phyloP scores from a whole-genome alignment of 768 basidiomycete genomes.

The Suillus brevipes region DNA sequence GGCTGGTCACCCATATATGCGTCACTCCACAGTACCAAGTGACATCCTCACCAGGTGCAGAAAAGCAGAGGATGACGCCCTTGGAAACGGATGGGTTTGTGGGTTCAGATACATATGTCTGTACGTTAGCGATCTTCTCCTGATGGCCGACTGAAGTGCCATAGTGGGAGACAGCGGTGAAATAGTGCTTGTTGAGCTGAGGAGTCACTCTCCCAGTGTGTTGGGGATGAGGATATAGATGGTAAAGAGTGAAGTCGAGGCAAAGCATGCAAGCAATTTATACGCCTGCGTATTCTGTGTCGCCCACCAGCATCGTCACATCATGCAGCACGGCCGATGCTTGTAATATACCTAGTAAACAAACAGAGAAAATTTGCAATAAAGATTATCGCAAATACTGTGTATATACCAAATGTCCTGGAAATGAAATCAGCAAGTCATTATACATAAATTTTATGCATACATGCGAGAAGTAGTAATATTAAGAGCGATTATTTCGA shows the following conservation, averaged over 20 bases:
- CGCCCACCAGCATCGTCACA: neutral
- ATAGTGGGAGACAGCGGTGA: constrained; percentile 45
- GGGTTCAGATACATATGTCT: constrained; percentile 52
- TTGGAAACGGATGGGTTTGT: constrained; percentile 27
- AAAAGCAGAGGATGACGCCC: constrained; percentile 52
- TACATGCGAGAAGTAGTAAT: neutral
- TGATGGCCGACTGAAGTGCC: constrained; percentile 45
- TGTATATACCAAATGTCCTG: neutral
- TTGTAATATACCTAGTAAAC: neutral
- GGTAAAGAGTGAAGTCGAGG: neutral
- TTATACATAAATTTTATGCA: neutral
- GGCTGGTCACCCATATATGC: too few species aligned
- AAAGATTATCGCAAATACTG: neutral
- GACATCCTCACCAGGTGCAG: constrained; percentile 23
- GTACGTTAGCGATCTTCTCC: constrained; percentile 42
- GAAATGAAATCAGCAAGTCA: neutral
- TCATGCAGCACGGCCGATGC: neutral
- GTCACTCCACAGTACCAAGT: too few species aligned
- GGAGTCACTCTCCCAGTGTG: neutral
- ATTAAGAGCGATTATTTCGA: neutral
- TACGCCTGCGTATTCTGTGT: neutral
- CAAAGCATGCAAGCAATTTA: neutral
- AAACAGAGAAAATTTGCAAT: neutral
- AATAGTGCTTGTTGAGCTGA: constrained; percentile 29
- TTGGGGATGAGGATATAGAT: constrained; percentile 14